phyloP scores from a whole-genome alignment of 495 filamentous ascomycete species.

The Penicilliopsis zonata region DNA sequence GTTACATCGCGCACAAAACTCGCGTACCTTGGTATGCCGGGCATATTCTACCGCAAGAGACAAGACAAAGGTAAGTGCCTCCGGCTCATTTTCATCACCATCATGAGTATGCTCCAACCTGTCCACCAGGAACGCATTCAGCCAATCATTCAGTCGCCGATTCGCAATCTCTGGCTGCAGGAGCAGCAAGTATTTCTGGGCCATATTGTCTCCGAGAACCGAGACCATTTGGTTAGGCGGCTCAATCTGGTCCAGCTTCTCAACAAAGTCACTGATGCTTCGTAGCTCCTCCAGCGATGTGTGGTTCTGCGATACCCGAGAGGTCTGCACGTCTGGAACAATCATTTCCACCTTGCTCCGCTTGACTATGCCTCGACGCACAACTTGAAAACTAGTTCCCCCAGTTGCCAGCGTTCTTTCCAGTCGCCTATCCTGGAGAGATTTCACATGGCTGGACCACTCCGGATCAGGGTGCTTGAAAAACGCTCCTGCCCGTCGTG shows the following conservation, averaged over 20 bases:
- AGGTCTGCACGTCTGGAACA: constrained; percentile 65
- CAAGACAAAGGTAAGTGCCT: constrained; percentile 37
- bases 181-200: constrained; percentile 64
- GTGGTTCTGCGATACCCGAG: constrained; percentile 38
- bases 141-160: constrained; percentile 53
- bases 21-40: constrained; percentile 47
- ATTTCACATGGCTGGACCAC: constrained; percentile 58
- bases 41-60: constrained; percentile 47
- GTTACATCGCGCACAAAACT: too few species aligned
- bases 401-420: constrained; percentile 15
- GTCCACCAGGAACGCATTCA: constrained; percentile 48
- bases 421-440: constrained; percentile 49
- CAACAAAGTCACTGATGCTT: constrained; percentile 56
- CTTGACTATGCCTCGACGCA: constrained; percentile 31
- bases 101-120: constrained; percentile 40
- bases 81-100: constrained; percentile 33
- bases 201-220: constrained; percentile 58
- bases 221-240: constrained; percentile 73
- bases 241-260: constrained; percentile 67
- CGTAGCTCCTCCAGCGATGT: constrained; percentile 68
- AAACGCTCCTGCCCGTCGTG: constrained; percentile 23
- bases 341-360: constrained; percentile 33
- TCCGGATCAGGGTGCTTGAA: constrained; percentile 63
- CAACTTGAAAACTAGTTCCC: constrained; percentile 28
- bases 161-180: constrained; percentile 44